Evolutionary conservation across 768 basidiomycete species (phyloP).

Genomic region (Podaxis pistillaris): DNA sequence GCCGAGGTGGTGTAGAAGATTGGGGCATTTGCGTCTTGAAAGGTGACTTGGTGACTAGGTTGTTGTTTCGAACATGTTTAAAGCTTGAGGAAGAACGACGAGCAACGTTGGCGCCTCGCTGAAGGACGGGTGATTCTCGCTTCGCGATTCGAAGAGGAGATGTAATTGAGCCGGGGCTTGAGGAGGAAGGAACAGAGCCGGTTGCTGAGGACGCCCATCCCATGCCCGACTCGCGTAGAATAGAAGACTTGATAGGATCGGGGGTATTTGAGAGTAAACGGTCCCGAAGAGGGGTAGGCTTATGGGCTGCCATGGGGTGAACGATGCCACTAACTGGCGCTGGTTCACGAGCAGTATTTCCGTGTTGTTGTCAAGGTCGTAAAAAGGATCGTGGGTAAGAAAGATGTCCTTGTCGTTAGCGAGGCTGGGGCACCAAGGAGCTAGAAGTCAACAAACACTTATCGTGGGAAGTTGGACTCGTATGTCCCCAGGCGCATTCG

Average conservation of each 20-base stretch:
- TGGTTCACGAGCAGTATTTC: background rate
- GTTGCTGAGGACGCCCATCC: conserved; percentile 54
- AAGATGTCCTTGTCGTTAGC: conserved; percentile 17
- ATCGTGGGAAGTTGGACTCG: conserved; percentile 33
- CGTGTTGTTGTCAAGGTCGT: conserved; percentile 12
- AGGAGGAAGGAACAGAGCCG: conserved; percentile 30
- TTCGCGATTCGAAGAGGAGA: conserved; percentile 77
- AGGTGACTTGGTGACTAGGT: conserved; percentile 83
- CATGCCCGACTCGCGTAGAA: conserved; percentile 61
- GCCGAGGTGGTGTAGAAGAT: conserved; percentile 40
- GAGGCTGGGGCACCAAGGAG: conserved; percentile 17
- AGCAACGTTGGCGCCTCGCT: conserved; percentile 51
- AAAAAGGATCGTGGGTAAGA: conserved; percentile 13
- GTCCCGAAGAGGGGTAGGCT: conserved; percentile 51
- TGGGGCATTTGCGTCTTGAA: conserved; percentile 69
- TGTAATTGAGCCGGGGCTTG: conserved; percentile 38
- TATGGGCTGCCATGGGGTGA: conserved; percentile 33
- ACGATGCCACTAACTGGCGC: conserved; percentile 14
- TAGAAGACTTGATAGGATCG: conserved; percentile 63
- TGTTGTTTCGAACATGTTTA: conserved; percentile 72
- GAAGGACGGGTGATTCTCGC: conserved; percentile 49
- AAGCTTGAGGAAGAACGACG: conserved; percentile 78
- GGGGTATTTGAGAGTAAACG: conserved; percentile 61
- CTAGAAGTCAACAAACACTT: conserved; percentile 38
- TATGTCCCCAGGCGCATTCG: conserved; percentile 9